Evolutionary conservation across 1,139 yeast species (phyloP).

Genomic region (Debaryomyces sp.): DNA sequence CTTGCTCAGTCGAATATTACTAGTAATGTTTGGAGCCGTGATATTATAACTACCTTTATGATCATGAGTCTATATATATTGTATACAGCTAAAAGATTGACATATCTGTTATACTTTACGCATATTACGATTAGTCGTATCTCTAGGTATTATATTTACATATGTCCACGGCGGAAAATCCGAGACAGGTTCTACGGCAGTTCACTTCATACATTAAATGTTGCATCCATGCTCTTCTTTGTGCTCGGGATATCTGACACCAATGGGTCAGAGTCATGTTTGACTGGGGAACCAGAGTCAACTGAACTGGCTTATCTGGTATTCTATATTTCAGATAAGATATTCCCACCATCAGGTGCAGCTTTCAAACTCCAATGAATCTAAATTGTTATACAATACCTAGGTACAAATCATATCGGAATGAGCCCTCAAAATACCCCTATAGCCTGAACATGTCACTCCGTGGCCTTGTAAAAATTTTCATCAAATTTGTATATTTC

Average conservation of each 20-base stretch:
- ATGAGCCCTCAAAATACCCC: neutral
- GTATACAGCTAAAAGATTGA: neutral
- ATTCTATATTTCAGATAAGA: neutral
- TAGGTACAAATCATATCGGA: neutral
- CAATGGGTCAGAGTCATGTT: neutral
- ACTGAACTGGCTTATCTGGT: neutral
- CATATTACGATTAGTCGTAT: neutral
- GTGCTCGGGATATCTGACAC: neutral
- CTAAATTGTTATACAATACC: neutral
- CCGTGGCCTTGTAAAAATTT: conserved; percentile 12
- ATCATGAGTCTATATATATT: too few species aligned
- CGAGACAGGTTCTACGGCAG: neutral
- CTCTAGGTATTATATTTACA: neutral
- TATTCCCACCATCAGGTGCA: neutral
- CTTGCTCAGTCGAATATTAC: too few species aligned
- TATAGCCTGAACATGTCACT: neutral
- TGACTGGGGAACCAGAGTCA: neutral
- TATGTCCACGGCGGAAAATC: neutral
- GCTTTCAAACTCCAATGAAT: neutral
- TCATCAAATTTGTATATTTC: conserved; percentile 8
- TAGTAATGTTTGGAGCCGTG: too few species aligned
- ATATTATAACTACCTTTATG: too few species aligned
- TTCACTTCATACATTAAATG: neutral
- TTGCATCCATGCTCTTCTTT: neutral
- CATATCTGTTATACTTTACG: neutral